Conservation (phyloP, 305 asterid species). For the Fraxinus floribunda region DNA sequence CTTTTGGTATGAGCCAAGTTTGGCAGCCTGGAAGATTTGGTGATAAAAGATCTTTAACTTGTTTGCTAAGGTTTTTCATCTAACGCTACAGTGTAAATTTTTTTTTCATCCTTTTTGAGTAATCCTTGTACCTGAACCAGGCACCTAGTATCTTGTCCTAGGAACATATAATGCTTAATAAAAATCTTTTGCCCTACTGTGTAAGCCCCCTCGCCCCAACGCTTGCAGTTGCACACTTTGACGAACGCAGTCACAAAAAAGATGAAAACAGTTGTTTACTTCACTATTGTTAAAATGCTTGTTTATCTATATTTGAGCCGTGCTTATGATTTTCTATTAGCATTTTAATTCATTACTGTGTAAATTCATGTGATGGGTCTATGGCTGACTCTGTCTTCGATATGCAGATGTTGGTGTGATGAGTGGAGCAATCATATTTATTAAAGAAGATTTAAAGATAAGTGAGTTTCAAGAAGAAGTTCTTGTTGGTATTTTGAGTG, state of each 20-base stretch:
- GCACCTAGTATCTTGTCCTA: background rate
- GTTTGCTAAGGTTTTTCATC: background rate
- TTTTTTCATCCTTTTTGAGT: background rate
- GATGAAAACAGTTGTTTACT: background rate
- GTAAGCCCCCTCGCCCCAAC: background rate
- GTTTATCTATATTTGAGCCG: background rate
- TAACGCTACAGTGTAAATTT: background rate
- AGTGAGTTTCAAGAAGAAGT: conserved; percentile 81
- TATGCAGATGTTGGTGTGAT: conserved; percentile 89
- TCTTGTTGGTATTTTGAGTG: conserved; percentile 74
- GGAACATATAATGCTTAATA: background rate
- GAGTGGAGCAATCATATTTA: conserved; percentile 90
- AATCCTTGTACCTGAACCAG: background rate
- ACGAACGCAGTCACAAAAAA: background rate
- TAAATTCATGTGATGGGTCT: background rate
- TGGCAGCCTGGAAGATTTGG: background rate
- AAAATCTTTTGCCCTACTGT: background rate
- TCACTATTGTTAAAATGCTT: background rate
- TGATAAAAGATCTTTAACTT: background rate
- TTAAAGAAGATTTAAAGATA: conserved; percentile 71
- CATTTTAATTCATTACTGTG: background rate
- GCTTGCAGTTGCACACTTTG: background rate
- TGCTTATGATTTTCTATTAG: background rate
- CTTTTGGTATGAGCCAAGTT: background rate
- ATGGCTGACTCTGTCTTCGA: background rate